Conservation (phyloP, 1,284 basidiomycete species). For the Exobasidium cylindrosporum region DNA sequence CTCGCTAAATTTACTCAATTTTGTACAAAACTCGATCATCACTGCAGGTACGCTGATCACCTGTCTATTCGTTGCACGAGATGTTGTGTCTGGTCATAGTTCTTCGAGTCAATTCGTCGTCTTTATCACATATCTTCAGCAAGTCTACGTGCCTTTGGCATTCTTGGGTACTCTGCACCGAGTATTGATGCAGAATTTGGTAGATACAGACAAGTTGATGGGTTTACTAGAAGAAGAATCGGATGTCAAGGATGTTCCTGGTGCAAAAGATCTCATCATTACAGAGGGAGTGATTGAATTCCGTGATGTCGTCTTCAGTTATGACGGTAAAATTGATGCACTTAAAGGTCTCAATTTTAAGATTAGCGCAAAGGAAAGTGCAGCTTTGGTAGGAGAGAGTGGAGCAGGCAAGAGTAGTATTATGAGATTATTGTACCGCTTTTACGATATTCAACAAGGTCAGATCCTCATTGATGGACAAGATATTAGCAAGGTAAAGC, state of each 20-base stretch:
- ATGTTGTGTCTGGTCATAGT: conserved; percentile 32
- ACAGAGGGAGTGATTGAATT: conserved; percentile 76
- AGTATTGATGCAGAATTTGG: conserved; percentile 54
- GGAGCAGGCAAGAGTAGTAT: conserved; percentile 79
- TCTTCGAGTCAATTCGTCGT: conserved; percentile 66
- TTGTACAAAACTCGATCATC: conserved; percentile 47
- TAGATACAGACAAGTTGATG: conserved; percentile 60
- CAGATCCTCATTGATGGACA: conserved; percentile 69
- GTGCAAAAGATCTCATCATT: conserved; percentile 71
- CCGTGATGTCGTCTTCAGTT: conserved; percentile 59
- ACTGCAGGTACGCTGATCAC: conserved; percentile 45
- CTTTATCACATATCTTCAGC: conserved; percentile 75
- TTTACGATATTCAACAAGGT: conserved; percentile 70
- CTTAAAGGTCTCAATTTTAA: conserved; percentile 77
- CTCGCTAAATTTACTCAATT: conserved; percentile 49
- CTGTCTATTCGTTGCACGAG: conserved; percentile 34
- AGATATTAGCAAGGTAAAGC: conserved; percentile 80
- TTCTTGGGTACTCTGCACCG: conserved; percentile 52
- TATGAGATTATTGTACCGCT: conserved; percentile 76
- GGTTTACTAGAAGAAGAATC: conserved; percentile 57
- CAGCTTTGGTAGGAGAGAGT: conserved; percentile 59
- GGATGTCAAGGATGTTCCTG: conserved; percentile 75
- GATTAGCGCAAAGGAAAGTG: conserved; percentile 64
- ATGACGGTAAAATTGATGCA: conserved; percentile 72
- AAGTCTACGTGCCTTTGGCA: conserved; percentile 59